Percentiles rank a stretch among this genome's conserved stretches.
Conservation (phyloP, 305 asterid species). For the Fraxinus baroniana region DNA sequence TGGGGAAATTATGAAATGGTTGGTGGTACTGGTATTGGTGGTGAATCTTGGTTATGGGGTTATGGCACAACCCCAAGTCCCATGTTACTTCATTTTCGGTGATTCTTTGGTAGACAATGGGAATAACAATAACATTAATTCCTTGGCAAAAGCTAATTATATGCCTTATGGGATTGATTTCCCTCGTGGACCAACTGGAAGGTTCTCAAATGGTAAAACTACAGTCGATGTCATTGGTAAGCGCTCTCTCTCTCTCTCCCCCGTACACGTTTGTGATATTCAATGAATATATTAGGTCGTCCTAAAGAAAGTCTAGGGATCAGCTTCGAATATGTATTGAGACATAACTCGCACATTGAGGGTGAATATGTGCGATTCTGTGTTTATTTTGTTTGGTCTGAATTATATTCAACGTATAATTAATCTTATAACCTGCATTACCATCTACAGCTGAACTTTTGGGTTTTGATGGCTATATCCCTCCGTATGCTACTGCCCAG, state of each 20-base stretch:
- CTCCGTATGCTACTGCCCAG: slow-evolving; percentile 55
- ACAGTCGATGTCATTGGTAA: slow-evolving; percentile 68
- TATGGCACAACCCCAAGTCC: slow-evolving; percentile 69
- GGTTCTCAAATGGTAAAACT: slow-evolving; percentile 73
- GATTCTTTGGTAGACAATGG: slow-evolving; percentile 87
- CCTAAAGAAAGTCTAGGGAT: background rate
- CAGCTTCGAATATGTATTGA: background rate
- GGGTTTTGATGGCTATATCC: slow-evolving; percentile 64
- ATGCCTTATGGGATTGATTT: slow-evolving; percentile 81
- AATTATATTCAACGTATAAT: too few species aligned
- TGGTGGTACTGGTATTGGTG: slow-evolving; percentile 19
- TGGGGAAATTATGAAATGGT: slow-evolving; percentile 26
- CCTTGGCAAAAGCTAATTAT: slow-evolving; percentile 76
- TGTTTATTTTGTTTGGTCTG: too few species aligned
- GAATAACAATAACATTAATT: slow-evolving; percentile 62
- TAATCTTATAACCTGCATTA: background rate
- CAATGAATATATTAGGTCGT: background rate
- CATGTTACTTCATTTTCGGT: slow-evolving; percentile 72
- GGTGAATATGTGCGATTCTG: too few species aligned
- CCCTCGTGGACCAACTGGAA: slow-evolving; percentile 65
- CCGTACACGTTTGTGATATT: background rate
- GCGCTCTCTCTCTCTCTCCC: background rate
- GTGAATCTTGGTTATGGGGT: slow-evolving; percentile 21
- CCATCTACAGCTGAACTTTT: slow-evolving; percentile 55
- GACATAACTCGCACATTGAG: too few species aligned